phyloP scores from a whole-genome alignment of 176 grass and related monocot genomes.

The Hordeum vulgare region DNA sequence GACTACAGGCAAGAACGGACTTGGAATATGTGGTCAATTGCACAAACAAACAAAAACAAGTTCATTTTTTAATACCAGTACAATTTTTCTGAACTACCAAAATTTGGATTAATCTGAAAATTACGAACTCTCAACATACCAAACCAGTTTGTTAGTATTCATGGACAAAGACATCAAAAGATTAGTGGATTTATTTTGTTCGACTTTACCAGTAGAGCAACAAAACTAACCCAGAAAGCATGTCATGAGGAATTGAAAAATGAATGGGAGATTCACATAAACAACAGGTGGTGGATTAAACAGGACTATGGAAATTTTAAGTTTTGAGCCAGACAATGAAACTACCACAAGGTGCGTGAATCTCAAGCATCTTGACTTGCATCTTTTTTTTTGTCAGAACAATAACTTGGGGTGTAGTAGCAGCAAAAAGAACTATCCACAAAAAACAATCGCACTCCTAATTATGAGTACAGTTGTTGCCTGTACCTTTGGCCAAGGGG shows the following conservation, averaged over 20 bases:
- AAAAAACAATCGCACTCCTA: neutral
- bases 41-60: neutral
- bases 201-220: neutral
- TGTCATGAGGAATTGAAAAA: neutral
- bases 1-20: neutral
- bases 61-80: neutral
- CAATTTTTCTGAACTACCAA: neutral
- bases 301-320: neutral
- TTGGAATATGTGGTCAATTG: neutral
- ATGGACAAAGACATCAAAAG: neutral
- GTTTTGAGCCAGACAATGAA: neutral
- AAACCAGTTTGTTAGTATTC: neutral
- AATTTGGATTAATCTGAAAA: neutral
- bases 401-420: neutral
- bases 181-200: neutral
- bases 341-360: neutral
- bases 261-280: neutral
- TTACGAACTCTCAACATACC: neutral
- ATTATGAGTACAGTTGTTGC: neutral
- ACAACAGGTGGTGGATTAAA: neutral
- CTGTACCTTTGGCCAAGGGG: slow-evolving; percentile 88
- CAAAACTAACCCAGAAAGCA: neutral
- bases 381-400: neutral
- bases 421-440: neutral
- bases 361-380: neutral